Percentiles rank a stretch among this genome's conserved stretches.
These are phyloP conservation scores for Begonia loranthoides DNA, from an alignment of 306 rosid species.

Conservation along the genomic window DNA sequence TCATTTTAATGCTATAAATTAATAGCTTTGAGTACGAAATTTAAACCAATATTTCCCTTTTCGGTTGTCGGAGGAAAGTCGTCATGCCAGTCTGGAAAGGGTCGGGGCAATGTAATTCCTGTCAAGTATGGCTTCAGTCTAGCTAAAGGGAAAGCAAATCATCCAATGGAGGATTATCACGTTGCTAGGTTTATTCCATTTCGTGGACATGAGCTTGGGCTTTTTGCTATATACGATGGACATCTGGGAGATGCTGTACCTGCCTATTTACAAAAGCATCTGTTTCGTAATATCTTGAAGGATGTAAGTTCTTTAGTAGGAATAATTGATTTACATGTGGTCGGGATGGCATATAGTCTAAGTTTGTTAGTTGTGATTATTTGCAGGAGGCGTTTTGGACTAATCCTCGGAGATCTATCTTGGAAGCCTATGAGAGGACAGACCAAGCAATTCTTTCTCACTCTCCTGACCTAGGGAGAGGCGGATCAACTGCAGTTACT, in stretches of 20 bases:
- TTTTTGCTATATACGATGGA: constrained; percentile 90
- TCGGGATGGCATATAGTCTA: constrained; percentile 1
- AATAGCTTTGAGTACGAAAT: too few relatives aligned
- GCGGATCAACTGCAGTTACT: constrained; percentile 73
- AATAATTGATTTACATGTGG: not conserved
- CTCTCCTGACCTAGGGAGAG: constrained; percentile 57
- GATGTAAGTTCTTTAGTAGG: constrained; percentile 74
- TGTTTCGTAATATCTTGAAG: constrained; percentile 62
- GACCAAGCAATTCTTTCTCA: constrained; percentile 63
- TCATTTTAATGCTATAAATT: too few relatives aligned
- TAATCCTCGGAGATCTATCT: constrained; percentile 41
- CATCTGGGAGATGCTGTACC: constrained; percentile 82
- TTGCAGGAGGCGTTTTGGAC: constrained; percentile 54
- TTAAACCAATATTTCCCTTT: constrained; percentile 3
- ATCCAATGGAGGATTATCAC: constrained; percentile 85
- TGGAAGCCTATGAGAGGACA: constrained; percentile 49
- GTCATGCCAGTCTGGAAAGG: constrained; percentile 64
- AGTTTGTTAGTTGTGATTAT: constrained; percentile 1
- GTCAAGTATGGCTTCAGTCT: constrained; percentile 78
- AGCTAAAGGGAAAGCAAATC: constrained; percentile 82
- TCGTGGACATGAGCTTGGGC: constrained; percentile 55
- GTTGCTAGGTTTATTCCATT: constrained; percentile 47
- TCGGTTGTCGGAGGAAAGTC: constrained; percentile 67
- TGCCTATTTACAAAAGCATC: constrained; percentile 63
- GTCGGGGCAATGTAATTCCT: constrained; percentile 43